Conservation (phyloP, 1,139 yeast genomes). For the Pneumocystis sp. region DNA sequence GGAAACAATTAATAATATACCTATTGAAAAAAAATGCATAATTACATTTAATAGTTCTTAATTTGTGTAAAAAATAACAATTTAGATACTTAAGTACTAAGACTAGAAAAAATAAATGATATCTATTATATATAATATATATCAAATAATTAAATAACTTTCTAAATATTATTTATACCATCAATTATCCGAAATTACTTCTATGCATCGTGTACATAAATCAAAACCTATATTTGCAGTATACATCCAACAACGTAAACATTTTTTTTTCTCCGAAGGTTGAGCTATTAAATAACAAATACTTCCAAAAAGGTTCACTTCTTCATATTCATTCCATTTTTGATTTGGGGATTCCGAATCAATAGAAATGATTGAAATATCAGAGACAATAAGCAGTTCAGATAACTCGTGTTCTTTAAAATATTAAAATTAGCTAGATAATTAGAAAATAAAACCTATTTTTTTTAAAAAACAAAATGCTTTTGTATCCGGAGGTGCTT, state of each 20-base stretch:
- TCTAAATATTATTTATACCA: not conserved
- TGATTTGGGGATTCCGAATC: slow-evolving; percentile 6
- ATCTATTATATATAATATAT: not conserved
- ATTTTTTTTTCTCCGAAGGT: slow-evolving; percentile 40
- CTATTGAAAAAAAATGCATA: not conserved
- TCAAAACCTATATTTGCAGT: slow-evolving; percentile 37
- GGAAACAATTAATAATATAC: not conserved
- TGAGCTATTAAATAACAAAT: slow-evolving; percentile 28
- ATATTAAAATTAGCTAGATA: not conserved
- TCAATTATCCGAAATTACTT: slow-evolving; percentile 21
- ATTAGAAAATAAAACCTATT: not conserved
- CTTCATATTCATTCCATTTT: slow-evolving; percentile 22
- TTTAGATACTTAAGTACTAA: not conserved
- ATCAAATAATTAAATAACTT: not conserved
- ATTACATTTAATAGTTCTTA: not conserved
- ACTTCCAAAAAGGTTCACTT: slow-evolving; percentile 21
- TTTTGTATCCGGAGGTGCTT: not conserved
- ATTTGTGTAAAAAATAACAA: not conserved
- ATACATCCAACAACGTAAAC: slow-evolving; percentile 91
- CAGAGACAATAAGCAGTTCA: slow-evolving; percentile 57
- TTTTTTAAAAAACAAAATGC: not conserved
- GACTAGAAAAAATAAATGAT: not conserved
- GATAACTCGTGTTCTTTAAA: slow-evolving; percentile 17
- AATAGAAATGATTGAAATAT: slow-evolving; percentile 29
- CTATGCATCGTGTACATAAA: slow-evolving; percentile 57